These are phyloP conservation scores for Mortierella sp. DNA, from an alignment of 371 early-diverging fungal species.

Conservation along the genomic window DNA sequence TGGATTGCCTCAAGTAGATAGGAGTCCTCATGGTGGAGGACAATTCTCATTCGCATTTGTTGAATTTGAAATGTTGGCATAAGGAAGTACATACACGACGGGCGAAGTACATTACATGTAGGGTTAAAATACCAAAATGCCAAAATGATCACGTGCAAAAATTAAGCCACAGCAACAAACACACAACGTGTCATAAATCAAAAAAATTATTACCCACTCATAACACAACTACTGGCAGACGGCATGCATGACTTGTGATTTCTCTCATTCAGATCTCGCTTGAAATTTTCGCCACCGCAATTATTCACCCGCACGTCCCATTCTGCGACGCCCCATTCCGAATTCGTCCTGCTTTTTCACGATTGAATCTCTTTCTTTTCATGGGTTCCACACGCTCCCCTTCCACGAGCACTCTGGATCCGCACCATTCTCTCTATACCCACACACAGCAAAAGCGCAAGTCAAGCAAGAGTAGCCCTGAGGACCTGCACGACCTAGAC, in stretches of 20 bases:
- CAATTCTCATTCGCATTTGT: conserved; percentile 13
- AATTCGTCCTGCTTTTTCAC: conserved; percentile 7
- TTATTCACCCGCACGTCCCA: conserved; percentile 1
- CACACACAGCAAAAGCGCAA: conserved; percentile 37
- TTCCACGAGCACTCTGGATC: conserved; percentile 43
- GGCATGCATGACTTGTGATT: conserved; percentile 2
- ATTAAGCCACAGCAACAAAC: no score
- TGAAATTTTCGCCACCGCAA: background rate
- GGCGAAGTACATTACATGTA: background rate
- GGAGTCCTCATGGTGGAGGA: conserved; percentile 10
- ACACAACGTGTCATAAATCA: background rate
- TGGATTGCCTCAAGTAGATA: conserved; percentile 23
- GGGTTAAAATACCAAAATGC: background rate
- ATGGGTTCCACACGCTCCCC: conserved; percentile 54
- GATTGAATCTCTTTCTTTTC: conserved; percentile 7
- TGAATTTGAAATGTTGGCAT: background rate
- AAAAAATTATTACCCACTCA: background rate
- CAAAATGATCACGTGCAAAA: no score
- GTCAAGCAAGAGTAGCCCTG: conserved; percentile 24
- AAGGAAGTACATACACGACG: background rate
- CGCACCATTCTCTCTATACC: conserved; percentile 28
- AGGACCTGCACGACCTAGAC: conserved; percentile 7
- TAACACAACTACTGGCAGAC: background rate
- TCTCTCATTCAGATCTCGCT: background rate
- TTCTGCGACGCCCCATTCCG: background rate